phyloP scores from a whole-genome alignment of 2,329 filamentous ascomycete species.

The Clonostachys rhizophaga region DNA sequence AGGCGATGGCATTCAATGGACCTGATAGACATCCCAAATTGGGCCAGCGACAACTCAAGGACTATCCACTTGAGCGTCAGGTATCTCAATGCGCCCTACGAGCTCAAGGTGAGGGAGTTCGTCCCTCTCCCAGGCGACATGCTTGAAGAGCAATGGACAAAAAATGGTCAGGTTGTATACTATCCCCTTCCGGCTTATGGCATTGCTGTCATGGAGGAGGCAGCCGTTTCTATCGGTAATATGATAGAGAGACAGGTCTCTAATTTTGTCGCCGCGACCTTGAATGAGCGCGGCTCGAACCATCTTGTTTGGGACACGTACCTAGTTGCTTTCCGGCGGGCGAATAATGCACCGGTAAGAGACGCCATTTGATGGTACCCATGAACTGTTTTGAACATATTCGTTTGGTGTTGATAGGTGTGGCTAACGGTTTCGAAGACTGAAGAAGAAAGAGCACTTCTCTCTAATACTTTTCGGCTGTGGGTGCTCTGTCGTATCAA shows the following conservation, averaged over 20 bases:
- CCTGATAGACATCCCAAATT: slow-evolving; percentile 5
- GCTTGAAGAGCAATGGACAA: background rate
- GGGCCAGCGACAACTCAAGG: slow-evolving; percentile 2
- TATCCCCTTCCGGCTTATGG: background rate
- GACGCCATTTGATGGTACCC: too few relatives aligned
- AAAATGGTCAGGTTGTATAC: background rate
- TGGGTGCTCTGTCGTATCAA: background rate
- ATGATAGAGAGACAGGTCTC: too few relatives aligned
- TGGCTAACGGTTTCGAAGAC: background rate
- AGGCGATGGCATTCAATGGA: slow-evolving; percentile 7
- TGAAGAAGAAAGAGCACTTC: background rate
- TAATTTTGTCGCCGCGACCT: too few relatives aligned
- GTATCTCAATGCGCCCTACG: background rate
- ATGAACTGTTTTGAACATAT: too few relatives aligned
- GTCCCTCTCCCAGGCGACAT: background rate
- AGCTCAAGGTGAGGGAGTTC: background rate
- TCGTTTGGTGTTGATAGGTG: too few relatives aligned
- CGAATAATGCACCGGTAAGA: too few relatives aligned
- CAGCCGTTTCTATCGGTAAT: background rate
- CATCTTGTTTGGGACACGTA: too few relatives aligned
- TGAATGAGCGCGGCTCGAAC: too few relatives aligned
- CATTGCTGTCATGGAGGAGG: background rate
- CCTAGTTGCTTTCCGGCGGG: too few relatives aligned
- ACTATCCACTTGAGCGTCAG: background rate
- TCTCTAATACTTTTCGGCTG: background rate